Conservation (phyloP, 2,329 filamentous ascomycete genomes). For the Sclerotinia sclerotiorum region DNA sequence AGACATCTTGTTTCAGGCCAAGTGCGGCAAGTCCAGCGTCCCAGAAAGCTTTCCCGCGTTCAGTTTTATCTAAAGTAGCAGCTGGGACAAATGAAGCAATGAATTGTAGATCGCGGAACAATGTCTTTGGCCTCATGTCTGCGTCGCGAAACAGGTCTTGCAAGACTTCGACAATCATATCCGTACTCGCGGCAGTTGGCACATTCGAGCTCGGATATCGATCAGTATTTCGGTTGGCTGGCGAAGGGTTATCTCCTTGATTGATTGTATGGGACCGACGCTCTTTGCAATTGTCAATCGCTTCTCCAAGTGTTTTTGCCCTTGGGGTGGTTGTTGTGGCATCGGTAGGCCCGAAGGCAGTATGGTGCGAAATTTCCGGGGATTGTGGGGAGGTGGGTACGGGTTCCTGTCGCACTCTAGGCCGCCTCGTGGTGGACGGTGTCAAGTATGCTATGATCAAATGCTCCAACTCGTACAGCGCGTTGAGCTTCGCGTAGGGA, state of each 20-base stretch:
- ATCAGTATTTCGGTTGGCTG: constrained; percentile 74
- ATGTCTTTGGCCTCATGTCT: constrained; percentile 70
- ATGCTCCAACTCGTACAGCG: constrained; percentile 78
- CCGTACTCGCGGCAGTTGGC: constrained; percentile 41
- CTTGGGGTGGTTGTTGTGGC: constrained; percentile 38
- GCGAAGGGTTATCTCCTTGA: constrained; percentile 55
- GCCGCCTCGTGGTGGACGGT: constrained; percentile 46
- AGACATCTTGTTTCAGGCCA: constrained; percentile 80
- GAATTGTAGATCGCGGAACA: constrained; percentile 80
- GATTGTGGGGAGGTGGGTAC: constrained; percentile 53
- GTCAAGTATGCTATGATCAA: constrained; percentile 76
- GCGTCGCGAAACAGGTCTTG: constrained; percentile 66
- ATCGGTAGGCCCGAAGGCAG: constrained; percentile 37
- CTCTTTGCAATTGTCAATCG: constrained; percentile 69
- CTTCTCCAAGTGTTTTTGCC: constrained; percentile 58
- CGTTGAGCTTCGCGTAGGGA: constrained; percentile 80
- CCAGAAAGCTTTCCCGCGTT: constrained; percentile 72
- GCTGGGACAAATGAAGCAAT: constrained; percentile 66
- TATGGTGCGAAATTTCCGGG: constrained; percentile 46
- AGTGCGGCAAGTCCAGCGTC: constrained; percentile 85
- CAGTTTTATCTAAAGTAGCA: constrained; percentile 59
- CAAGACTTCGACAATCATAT: constrained; percentile 63
- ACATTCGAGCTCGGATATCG: constrained; percentile 61
- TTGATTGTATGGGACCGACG: constrained; percentile 60
- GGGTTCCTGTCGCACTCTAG: constrained; percentile 36